Base-by-base conservation (phyloP, 345 rosid genomes). In the Chamaenerion angustifolium region DNA sequence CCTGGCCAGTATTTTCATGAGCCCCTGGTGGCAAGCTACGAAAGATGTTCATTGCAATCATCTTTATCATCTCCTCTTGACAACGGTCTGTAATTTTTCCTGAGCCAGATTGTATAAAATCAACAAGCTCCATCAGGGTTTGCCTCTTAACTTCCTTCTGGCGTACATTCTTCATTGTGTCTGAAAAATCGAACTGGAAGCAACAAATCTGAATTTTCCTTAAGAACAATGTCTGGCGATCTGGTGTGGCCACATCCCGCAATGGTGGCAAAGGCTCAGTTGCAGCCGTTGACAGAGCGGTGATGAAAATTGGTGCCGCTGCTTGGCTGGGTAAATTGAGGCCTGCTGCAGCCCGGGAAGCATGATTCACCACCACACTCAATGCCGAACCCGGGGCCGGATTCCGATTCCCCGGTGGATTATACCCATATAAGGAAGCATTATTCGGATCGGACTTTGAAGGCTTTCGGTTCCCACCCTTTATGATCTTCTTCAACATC, bases 81-180 rank as follows among this genome's bases (percentile, higher is more conserved):
- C 79, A 74, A 46, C 17, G 35, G 41, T 69, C 80, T 3, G 55
- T 59, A 14, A 77, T 62, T 55, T 66, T 77, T 10, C 80, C 66
- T 11, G 80, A 74, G 17, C 76, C 80, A 0, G 76, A 69, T 49
- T 77, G 83, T 42, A 77, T 67, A 48, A 58, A 71, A 49, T 77
- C 77, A 43, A 77, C 80, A 31, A 77, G 67, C 63, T 77, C 80
- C 64, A 67, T 37, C 46, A 77, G 67, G 8, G 71, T 69, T 45
- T 67, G 71, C 46, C 73, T 45, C 57, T 77, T 77, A 27, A 74
- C 74, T 60, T 77, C 83, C 62, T 74, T 77, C 53, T 71, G 80
- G 1, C 76, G 57, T 0, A 43, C 56, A 1, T 58, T 43, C 50
- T 62, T 64, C 44, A 64, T 2, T 0, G 68, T 49, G 43, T 74